Evolutionary conservation across 306 rosid genomes (phyloP).

Genomic region (Canavalia gladiata): DNA sequence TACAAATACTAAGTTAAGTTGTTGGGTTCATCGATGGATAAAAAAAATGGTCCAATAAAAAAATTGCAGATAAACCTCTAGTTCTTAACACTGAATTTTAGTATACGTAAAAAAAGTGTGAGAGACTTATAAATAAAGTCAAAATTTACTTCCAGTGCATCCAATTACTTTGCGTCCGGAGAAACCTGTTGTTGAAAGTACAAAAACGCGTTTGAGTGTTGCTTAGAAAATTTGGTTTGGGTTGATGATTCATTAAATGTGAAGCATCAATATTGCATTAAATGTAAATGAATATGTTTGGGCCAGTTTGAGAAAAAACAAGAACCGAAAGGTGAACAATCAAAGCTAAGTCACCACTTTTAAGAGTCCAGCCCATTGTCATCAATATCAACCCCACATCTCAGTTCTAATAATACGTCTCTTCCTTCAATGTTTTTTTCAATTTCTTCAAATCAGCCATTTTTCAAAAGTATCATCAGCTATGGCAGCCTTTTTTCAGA

Average conservation of each 20-base stretch:
- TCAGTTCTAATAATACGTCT: background rate
- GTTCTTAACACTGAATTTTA: too few species aligned
- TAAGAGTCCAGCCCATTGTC: background rate
- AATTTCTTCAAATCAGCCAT: background rate
- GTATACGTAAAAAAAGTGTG: too few species aligned
- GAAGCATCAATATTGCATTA: background rate
- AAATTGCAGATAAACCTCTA: too few species aligned
- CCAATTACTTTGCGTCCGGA: too few species aligned
- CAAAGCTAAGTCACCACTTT: background rate
- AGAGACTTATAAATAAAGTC: too few species aligned
- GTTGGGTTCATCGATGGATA: too few species aligned
- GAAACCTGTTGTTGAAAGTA: background rate
- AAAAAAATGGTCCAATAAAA: too few species aligned
- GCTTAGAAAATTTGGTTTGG: background rate
- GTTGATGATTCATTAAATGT: slow-evolving; percentile 11
- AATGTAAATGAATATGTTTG: background rate
- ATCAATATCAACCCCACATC: slow-evolving; percentile 24
- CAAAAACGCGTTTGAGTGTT: background rate
- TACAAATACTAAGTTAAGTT: too few species aligned
- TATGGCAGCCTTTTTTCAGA: background rate
- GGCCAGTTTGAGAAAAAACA: slow-evolving; percentile 25
- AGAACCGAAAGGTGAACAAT: background rate
- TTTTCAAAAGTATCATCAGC: background rate
- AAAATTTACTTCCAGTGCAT: too few species aligned
- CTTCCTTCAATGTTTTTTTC: background rate